phyloP scores from a whole-genome alignment of 345 rosid genomes.

The Firmiana major region DNA sequence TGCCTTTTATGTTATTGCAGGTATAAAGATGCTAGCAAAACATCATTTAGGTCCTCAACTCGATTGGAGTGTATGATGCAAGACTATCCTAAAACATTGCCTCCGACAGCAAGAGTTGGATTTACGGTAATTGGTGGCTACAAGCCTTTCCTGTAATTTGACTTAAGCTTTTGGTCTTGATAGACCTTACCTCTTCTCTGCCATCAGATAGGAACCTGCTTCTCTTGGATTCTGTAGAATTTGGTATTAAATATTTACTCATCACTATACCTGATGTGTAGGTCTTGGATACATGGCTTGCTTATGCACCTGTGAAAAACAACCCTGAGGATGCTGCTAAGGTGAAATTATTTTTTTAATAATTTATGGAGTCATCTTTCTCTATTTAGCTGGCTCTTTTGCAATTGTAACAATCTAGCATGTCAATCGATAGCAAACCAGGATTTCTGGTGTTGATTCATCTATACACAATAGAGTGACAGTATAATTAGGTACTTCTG shows the following conservation, averaged over 20 bases:
- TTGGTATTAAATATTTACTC: neutral
- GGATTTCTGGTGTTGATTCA: neutral
- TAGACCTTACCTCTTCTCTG: neutral
- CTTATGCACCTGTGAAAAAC: constrained; percentile 72
- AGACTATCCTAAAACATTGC: constrained; percentile 93
- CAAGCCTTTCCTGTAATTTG: neutral
- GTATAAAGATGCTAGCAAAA: constrained; percentile 87
- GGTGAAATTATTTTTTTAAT: constrained; percentile 31
- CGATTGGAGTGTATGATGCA: constrained; percentile 98
- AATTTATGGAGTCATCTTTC: neutral
- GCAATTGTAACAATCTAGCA: neutral
- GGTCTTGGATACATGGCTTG: constrained; percentile 66
- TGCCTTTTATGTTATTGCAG: constrained; percentile 34
- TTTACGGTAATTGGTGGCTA: constrained; percentile 59
- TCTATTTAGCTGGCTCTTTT: neutral
- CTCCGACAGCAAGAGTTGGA: constrained; percentile 83
- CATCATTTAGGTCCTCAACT: constrained; percentile 29
- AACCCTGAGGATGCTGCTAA: constrained; percentile 77
- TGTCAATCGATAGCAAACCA: neutral
- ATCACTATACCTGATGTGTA: constrained; percentile 10
- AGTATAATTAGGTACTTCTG: neutral
- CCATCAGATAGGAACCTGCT: neutral
- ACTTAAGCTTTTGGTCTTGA: neutral
- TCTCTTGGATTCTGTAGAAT: neutral
- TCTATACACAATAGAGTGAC: neutral